Evolutionary conservation across 495 filamentous ascomycete genomes (phyloP).

Genomic region (Emericellopsis terricola): DNA sequence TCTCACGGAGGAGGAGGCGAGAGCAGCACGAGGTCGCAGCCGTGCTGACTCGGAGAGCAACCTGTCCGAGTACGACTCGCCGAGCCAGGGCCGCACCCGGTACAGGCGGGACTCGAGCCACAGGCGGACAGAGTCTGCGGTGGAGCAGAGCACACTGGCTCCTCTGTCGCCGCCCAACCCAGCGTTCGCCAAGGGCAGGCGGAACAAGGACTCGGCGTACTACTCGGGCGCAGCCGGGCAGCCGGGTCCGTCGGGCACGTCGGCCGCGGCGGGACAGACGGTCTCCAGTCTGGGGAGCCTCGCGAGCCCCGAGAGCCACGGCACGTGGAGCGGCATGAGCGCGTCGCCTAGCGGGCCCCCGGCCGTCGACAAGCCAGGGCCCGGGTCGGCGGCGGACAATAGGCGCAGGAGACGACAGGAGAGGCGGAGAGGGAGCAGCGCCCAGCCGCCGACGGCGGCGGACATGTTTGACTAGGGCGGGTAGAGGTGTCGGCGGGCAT

Average conservation of each 20-base stretch:
- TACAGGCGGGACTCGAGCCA: slow-evolving; percentile 26
- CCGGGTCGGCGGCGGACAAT: slow-evolving; percentile 6
- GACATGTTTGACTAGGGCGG: slow-evolving; percentile 3
- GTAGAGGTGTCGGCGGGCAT: too few relatives aligned
- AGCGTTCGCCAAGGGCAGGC: slow-evolving; percentile 20
- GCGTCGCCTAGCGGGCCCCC: slow-evolving; percentile 12
- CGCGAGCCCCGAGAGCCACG: slow-evolving; percentile 19
- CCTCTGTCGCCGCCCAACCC: slow-evolving; percentile 28
- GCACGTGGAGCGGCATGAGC: slow-evolving; percentile 21
- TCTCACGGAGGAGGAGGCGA: slow-evolving; percentile 67
- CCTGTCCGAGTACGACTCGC: slow-evolving; percentile 23
- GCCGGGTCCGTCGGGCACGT: slow-evolving; percentile 17
- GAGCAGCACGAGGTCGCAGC: slow-evolving; percentile 13
- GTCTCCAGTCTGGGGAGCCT: slow-evolving; percentile 23
- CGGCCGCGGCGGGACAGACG: slow-evolving; percentile 7
- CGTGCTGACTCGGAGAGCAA: slow-evolving; percentile 29
- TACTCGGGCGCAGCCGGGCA: slow-evolving; percentile 24
- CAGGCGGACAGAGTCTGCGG: slow-evolving; percentile 18
- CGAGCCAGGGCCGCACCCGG: slow-evolving; percentile 14
- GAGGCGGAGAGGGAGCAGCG: slow-evolving; percentile 8
- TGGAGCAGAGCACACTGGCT: slow-evolving; percentile 6
- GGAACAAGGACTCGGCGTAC: slow-evolving; percentile 34
- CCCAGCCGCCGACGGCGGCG: slow-evolving; percentile 4
- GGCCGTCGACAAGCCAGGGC: slow-evolving; percentile 2
- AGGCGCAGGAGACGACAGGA: background rate